Evolutionary conservation across 129 eudicot genomes (phyloP).

Genomic region (Helianthus annuus): HanXRQr2.0-SUNRISE NC_035436.2:179132011-179132510

Average conservation of each 20-base stretch:
- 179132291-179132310: conserved; percentile 60
- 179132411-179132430: conserved; percentile 67
- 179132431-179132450: conserved; percentile 94
- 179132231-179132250: conserved; percentile 97
- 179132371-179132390: background rate
- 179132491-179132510: conserved; percentile 96
- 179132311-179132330: conserved; percentile 85
- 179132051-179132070: conserved; percentile 97
- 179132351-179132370: background rate
- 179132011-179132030: conserved; percentile 67
- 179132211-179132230: conserved; percentile 81
- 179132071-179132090: conserved; percentile 80
- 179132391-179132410: conserved; percentile 60
- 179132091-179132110: conserved; percentile 53
- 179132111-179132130: conserved; percentile 91
- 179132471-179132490: conserved; percentile 99
- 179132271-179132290: conserved; percentile 56
- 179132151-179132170: conserved; percentile 59
- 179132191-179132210: conserved; percentile 66
- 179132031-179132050: conserved; percentile 89
- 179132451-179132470: conserved; percentile 84
- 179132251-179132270: conserved; percentile 94
- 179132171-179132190: conserved; percentile 56
- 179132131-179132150: conserved; percentile 98
- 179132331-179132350: conserved; percentile 10